Evolutionary conservation across 202 grass and related monocot genomes (phyloP).

Genomic region (Setaria viridis): DNA sequence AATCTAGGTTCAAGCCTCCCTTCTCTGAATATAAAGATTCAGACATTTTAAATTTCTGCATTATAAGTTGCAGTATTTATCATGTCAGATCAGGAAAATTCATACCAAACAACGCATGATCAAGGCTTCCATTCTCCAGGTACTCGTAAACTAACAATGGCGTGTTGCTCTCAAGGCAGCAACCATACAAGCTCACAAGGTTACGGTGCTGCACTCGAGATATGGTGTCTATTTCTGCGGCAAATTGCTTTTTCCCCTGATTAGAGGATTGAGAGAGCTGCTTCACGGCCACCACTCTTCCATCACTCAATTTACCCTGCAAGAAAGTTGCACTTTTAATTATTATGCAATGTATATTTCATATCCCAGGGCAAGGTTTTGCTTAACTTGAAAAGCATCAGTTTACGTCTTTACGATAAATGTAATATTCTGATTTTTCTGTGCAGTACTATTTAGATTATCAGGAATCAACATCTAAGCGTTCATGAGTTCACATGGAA

Average conservation of each 20-base stretch:
- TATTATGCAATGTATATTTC: conserved; percentile 37
- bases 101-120: conserved; percentile 77
- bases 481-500: background rate
- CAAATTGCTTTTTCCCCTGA: conserved; percentile 81
- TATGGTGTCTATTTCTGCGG: conserved; percentile 84
- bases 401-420: background rate
- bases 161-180: conserved; percentile 76
- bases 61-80: conserved; percentile 7
- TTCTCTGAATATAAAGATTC: conserved; percentile 55
- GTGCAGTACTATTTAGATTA: conserved; percentile 12
- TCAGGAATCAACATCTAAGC: background rate
- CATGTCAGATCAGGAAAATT: conserved; percentile 14
- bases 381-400: conserved; percentile 18
- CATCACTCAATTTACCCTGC: conserved; percentile 80
- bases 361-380: conserved; percentile 7
- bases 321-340: conserved; percentile 27
- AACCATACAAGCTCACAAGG: conserved; percentile 81
- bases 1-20: conserved; percentile 61
- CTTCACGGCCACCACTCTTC: conserved; percentile 80
- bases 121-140: conserved; percentile 87
- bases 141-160: conserved; percentile 85
- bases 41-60: conserved; percentile 5
- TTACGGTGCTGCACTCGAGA: conserved; percentile 85
- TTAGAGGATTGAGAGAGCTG: conserved; percentile 80
- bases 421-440: background rate